phyloP scores from a whole-genome alignment of 2,329 filamentous ascomycete genomes.

The Fusarium sp. region DNA sequence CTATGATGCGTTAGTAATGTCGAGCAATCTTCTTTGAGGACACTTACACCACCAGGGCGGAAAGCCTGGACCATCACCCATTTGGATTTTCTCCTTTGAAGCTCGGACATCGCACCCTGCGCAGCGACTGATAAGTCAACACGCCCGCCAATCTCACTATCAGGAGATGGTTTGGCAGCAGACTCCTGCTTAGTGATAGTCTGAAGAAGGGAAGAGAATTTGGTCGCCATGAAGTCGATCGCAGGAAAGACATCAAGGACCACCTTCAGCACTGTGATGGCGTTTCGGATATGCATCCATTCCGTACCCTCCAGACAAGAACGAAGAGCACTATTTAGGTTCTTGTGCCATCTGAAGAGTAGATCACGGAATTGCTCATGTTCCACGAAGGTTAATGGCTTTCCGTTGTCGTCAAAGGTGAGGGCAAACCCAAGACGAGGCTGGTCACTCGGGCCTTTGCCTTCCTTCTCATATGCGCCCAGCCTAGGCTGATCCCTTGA shows the following conservation, averaged over 20 bases:
- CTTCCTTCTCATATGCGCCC: slow-evolving; percentile 87
- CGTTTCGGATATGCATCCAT: slow-evolving; percentile 98
- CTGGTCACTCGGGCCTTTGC: slow-evolving; percentile 63
- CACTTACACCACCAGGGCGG: slow-evolving; percentile 70
- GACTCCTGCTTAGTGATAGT: slow-evolving; percentile 74
- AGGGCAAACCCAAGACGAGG: slow-evolving; percentile 83
- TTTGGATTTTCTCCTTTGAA: slow-evolving; percentile 74
- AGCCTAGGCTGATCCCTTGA: slow-evolving; percentile 66
- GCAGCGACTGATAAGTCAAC: slow-evolving; percentile 82
- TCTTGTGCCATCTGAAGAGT: slow-evolving; percentile 90
- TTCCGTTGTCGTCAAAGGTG: slow-evolving; percentile 74
- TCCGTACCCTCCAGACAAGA: slow-evolving; percentile 84
- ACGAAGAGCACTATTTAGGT: slow-evolving; percentile 83
- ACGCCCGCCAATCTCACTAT: slow-evolving; percentile 69
- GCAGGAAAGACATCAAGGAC: slow-evolving; percentile 87
- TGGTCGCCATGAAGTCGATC: slow-evolving; percentile 86
- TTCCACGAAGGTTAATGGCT: slow-evolving; percentile 78
- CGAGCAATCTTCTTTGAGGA: neutral
- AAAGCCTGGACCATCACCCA: slow-evolving; percentile 84
- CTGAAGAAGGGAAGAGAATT: slow-evolving; percentile 73
- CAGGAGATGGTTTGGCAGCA: slow-evolving; percentile 61
- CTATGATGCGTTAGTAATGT: slow-evolving; percentile 45
- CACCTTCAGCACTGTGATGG: slow-evolving; percentile 87
- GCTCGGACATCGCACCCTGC: slow-evolving; percentile 76
- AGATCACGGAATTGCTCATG: slow-evolving; percentile 89